These are phyloP conservation scores for Euphorbia pulcherrima DNA, from an alignment of 345 rosid species.

Conservation along the genomic window DNA sequence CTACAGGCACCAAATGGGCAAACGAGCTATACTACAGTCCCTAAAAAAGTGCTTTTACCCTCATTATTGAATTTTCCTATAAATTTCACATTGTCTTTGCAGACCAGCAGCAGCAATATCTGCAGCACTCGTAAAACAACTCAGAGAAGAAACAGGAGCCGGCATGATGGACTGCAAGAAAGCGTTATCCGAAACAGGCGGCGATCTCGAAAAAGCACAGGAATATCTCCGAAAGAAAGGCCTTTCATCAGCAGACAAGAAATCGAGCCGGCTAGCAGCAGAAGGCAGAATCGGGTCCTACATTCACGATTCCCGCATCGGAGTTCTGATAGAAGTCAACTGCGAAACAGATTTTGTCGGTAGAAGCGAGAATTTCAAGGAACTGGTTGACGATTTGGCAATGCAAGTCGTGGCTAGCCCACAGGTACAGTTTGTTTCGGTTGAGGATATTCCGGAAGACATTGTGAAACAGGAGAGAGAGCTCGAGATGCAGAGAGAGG, in stretches of 20 bases:
- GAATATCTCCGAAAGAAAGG: conserved; percentile 95
- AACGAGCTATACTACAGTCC: too few relatives aligned
- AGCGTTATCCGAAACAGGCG: conserved; percentile 82
- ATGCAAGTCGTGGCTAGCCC: conserved; percentile 69
- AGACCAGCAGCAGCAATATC: conserved; percentile 59
- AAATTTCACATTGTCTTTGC: conserved; percentile 17
- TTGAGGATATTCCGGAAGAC: conserved; percentile 61
- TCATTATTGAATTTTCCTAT: conserved; percentile 12
- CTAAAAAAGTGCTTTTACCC: too few relatives aligned
- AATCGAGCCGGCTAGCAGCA: conserved; percentile 87
- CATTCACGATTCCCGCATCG: conserved; percentile 85
- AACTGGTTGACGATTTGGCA: conserved; percentile 71
- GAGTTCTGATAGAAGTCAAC: conserved; percentile 86
- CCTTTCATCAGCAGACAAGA: conserved; percentile 87
- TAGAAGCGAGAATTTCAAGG: conserved; percentile 58
- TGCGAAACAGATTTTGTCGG: conserved; percentile 96
- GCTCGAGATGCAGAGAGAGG: conserved; percentile 88
- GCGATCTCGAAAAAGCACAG: conserved; percentile 89
- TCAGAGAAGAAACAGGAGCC: conserved; percentile 93
- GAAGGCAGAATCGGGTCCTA: conserved; percentile 94
- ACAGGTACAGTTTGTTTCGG: conserved; percentile 65
- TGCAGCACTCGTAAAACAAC: conserved; percentile 82
- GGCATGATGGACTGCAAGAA: conserved; percentile 99
- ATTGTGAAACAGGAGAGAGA: conserved; percentile 63
- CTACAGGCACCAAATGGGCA: too few relatives aligned